Conservation (phyloP, 2,329 filamentous ascomycete genomes). For the Diaporthe citrichinensis region DNA sequence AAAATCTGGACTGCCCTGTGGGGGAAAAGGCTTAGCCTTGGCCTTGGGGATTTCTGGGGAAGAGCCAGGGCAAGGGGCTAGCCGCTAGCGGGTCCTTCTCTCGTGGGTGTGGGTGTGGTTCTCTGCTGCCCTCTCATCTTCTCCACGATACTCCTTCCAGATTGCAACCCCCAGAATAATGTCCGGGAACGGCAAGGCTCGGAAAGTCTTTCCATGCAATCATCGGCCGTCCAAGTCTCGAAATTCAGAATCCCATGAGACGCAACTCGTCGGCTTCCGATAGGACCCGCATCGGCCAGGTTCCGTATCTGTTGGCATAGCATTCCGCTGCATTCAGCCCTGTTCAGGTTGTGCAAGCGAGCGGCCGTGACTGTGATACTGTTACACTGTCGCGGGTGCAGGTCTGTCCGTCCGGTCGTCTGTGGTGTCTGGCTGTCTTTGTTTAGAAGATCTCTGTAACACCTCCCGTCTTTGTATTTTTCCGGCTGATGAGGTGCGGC, state of each 20-base stretch:
- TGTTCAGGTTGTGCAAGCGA: slow-evolving; percentile 15
- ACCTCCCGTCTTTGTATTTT: neutral
- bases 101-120: slow-evolving; percentile 5
- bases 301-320: slow-evolving; percentile 2
- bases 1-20: slow-evolving; percentile 8
- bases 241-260: slow-evolving; percentile 9
- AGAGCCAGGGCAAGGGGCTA: slow-evolving; percentile 22
- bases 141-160: slow-evolving; percentile 14
- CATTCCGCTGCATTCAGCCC: slow-evolving; percentile 28
- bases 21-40: slow-evolving; percentile 36
- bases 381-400: slow-evolving; percentile 5
- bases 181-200: slow-evolving; percentile 32
- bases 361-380: neutral
- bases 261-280: slow-evolving; percentile 33
- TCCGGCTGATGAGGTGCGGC: neutral
- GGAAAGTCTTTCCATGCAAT: slow-evolving; percentile 17
- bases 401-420: neutral
- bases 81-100: slow-evolving; percentile 14
- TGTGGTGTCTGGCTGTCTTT: neutral
- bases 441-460: neutral
- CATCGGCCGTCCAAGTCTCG: slow-evolving; percentile 6
- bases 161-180: slow-evolving; percentile 21
- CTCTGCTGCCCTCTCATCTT: neutral
- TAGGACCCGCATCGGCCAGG: slow-evolving; percentile 35
- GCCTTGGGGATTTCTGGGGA: slow-evolving; percentile 30